Base-by-base conservation (phyloP, 1,139 yeast genomes). In the Pichia sp. region DNA sequence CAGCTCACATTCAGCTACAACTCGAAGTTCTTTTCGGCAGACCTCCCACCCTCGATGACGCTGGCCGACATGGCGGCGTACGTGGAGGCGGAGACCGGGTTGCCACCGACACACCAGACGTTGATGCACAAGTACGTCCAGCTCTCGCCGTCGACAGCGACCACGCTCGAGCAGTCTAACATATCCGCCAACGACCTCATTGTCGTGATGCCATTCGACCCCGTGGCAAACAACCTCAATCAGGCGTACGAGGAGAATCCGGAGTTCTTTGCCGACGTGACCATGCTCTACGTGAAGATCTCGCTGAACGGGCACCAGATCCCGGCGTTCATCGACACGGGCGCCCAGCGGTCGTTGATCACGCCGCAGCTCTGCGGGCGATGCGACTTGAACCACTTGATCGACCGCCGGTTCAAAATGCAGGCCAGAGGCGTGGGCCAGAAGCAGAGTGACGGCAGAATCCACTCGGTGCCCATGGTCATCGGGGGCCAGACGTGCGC, bases 311-410 rank as follows among this genome's bases (percentile, higher is more conserved):
- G 95, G 0, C 77, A 79, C 50, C 82, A 84, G 29, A 87, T 91
- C 8, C 89, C 89, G 68, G 98, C 98, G 0, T 89, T 93, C 74
- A 96, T 93, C 10, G 99, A 93, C 68, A 84, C 97, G 0, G 99
- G 99, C 2, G 99, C 99, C 0, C 97, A 91, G 69, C 77, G 83
- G 46, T 91, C 99, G 0, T 85, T 92, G 51, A 86, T 85, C 68
- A 83, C 91, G 24, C 87, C 96, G 1, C 72, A 75, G 46, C 75
- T 93, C 61, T 97, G 96, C 0, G 87, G 85, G 60, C 74, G 75
- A 55, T 82, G 93, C 54, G 88, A 89, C 0, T 73, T 93, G 46
- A 73, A 83, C 29, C 81, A 87, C 61, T 73, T 91, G 54, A 83
- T 93, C n/a, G 99, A 93, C 67, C 82, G 73, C 58, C 75, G 97